Evolutionary conservation across 305 asterid genomes (phyloP).

Genomic region (Ilex paraguariensis): DNA sequence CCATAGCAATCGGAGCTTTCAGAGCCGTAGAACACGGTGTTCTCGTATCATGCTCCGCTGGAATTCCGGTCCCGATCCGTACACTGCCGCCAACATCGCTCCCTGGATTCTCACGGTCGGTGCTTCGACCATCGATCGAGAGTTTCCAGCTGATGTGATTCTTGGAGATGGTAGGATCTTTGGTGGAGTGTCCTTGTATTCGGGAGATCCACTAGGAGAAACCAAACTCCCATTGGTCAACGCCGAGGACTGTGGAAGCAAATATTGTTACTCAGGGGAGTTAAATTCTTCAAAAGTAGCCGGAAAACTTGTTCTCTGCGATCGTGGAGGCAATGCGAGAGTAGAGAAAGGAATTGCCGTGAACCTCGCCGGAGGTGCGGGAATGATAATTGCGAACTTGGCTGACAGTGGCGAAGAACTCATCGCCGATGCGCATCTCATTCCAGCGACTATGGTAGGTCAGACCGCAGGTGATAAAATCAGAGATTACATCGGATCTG

Average conservation of each 20-base stretch:
- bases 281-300: slow-evolving; percentile 53
- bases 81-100: slow-evolving; percentile 76
- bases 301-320: slow-evolving; percentile 85
- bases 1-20: slow-evolving; percentile 86
- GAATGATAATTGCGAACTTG: slow-evolving; percentile 70
- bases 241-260: slow-evolving; percentile 70
- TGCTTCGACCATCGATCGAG: slow-evolving; percentile 88
- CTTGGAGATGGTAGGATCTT: slow-evolving; percentile 64
- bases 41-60: slow-evolving; percentile 85
- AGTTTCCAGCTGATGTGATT: slow-evolving; percentile 81
- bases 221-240: slow-evolving; percentile 52
- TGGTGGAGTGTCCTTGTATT: slow-evolving; percentile 81
- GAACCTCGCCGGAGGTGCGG: slow-evolving; percentile 79
- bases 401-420: slow-evolving; percentile 73
- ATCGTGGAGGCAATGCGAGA: slow-evolving; percentile 89
- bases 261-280: slow-evolving; percentile 61
- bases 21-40: slow-evolving; percentile 68
- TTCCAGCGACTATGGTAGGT: slow-evolving; percentile 55
- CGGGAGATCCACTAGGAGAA: slow-evolving; percentile 41
- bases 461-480: slow-evolving; percentile 38
- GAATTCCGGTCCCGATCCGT: slow-evolving; percentile 78
- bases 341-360: slow-evolving; percentile 88
- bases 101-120: slow-evolving; percentile 98
- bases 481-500: slow-evolving; percentile 32
- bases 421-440: slow-evolving; percentile 54